Evolutionary conservation across 441 rosid species (phyloP), one percentile per base, ranked within the genome.

Genomic region (Codiaeum variegatum): DNA sequence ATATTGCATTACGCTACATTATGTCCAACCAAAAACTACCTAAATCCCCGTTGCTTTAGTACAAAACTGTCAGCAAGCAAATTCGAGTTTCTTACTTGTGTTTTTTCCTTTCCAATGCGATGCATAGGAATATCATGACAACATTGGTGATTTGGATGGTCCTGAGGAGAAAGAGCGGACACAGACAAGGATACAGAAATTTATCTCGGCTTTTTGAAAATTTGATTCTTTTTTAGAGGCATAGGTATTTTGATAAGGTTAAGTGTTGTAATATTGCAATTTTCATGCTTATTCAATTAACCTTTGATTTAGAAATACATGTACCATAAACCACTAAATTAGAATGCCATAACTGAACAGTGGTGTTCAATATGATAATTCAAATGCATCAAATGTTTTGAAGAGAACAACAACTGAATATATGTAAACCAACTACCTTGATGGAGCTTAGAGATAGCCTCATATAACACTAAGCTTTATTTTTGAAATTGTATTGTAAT

Each of bases 81-180:
- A 65, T 26, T 7, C 1, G 26, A 29, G 7, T 44, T 29, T 60
- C 24, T 3, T 23, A 32, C 24, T 24, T 11, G 1, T 42, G 34
- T 36, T 21, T 15, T 40, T 28, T 16, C 18, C 52, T 32, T 23
- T 6, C 9, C 54, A 4, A 46, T 42, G 60, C 10, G 9, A 62
- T 36, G 60, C 13, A 18, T 82, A 94, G 97, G 98, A 92, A 78
- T 92, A 91, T 83, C 97, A 94, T 49, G 96, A 92, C 79, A 92
- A 92, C 81, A 88, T 94, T 46, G 99, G 98, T 24, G 98, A 92
- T 77, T 63, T 94, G 11, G 99, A 94, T 40, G 99, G 99, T 66
- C 80, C 94, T 9, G 98, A 94, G 52, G 98, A 94, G 85, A 94
- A 87, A 80, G 97, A 94, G 80, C 85, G 92, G 51, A 82, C 86